phyloP scores from a whole-genome alignment of 208 protist genomes.

The Wallacemonas sp. region DNA sequence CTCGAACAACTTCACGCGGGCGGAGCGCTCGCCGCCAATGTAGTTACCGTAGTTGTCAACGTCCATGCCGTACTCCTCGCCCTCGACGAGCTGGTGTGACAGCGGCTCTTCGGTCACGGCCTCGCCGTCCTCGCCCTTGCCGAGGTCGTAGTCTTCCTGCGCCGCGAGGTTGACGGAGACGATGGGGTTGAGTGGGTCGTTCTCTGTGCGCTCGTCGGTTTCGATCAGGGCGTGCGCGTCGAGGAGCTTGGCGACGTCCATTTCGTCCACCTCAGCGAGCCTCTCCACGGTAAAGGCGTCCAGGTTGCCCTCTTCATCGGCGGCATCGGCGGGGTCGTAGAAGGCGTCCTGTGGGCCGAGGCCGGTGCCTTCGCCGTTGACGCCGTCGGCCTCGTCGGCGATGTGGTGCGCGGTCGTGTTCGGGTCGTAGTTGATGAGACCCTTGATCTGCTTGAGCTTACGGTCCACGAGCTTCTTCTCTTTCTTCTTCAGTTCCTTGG shows the following conservation, averaged over 20 bases:
- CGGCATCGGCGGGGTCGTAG: constrained; percentile 24
- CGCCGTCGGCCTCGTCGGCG: constrained; percentile 59
- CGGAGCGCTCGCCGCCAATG: constrained; percentile 62
- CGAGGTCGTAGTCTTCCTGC: constrained; percentile 85
- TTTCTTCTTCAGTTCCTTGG: constrained; percentile 90
- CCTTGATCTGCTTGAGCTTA: constrained; percentile 92
- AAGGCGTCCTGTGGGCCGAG: constrained; percentile 17
- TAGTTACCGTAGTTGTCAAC: constrained; percentile 92
- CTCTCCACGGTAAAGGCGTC: constrained; percentile 82
- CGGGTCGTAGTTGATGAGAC: constrained; percentile 93
- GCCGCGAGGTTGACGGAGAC: constrained; percentile 74
- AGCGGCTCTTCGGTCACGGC: constrained; percentile 22
- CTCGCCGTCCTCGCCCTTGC: constrained; percentile 39
- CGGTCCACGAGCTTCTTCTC: constrained; percentile 92
- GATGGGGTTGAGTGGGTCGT: constrained; percentile 81
- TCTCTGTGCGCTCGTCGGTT: constrained; percentile 47
- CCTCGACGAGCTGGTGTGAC: constrained; percentile 72
- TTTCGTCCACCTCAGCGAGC: constrained; percentile 63
- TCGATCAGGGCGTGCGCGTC: constrained; percentile 48
- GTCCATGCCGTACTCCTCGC: constrained; percentile 80
- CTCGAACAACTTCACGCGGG: constrained; percentile 73
- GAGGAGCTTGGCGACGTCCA: constrained; percentile 31
- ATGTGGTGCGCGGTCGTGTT: constrained; percentile 67
- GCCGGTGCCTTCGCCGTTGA: constrained; percentile 26
- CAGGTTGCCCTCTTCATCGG: constrained; percentile 36